Evolutionary conservation across 352 stramenopile genomes (phyloP), one percentile per base, ranked within the genome.

Genomic region (Pythium aphanidermatum): DNA sequence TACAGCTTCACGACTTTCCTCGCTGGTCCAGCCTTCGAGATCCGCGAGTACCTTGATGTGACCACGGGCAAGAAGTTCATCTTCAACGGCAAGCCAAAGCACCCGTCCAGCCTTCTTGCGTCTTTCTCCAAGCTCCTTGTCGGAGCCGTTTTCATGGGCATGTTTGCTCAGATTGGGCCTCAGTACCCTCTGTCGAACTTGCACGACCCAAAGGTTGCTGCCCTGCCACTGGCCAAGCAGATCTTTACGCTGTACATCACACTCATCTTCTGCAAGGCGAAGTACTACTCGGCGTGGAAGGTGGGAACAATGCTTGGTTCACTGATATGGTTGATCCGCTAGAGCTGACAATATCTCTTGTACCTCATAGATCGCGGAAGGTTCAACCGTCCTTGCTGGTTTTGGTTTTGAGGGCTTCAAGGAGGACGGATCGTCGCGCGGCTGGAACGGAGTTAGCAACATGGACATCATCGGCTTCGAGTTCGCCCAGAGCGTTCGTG

Each of bases 271-370:
- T 74, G 81, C 25, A 74, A 89, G 30, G 75, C 88, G 58, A 98
- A 98, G 75, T 98, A 98, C 63, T 98, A 98, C 67, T 95, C 95
- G 51, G 93, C 89, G 3, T 98, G 93, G 95, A 98, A 97, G 38
- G 38, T 46, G 19, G 5, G 20, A n/a, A n/a, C n/a, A n/a, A n/a
- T n/a, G n/a, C n/a, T n/a, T n/a, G n/a, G n/a, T n/a, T n/a, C n/a
- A n/a, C n/a, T n/a, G n/a, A n/a, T n/a, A n/a, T n/a, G n/a, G n/a
- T n/a, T n/a, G n/a, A n/a, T n/a, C n/a, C n/a, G n/a, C n/a, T n/a
- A n/a, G n/a, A n/a, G n/a, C n/a, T n/a, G n/a, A n/a, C n/a, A n/a
- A n/a, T n/a, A n/a, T n/a, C n/a, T n/a, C n/a, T n/a, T n/a, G n/a
- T n/a, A n/a, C n/a, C n/a, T 26, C 20, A 33, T 17, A 46, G 55